These are phyloP conservation scores for Trichoderma arundinaceum DNA, from an alignment of 2,329 filamentous ascomycete genomes.

Conservation along the genomic window DNA sequence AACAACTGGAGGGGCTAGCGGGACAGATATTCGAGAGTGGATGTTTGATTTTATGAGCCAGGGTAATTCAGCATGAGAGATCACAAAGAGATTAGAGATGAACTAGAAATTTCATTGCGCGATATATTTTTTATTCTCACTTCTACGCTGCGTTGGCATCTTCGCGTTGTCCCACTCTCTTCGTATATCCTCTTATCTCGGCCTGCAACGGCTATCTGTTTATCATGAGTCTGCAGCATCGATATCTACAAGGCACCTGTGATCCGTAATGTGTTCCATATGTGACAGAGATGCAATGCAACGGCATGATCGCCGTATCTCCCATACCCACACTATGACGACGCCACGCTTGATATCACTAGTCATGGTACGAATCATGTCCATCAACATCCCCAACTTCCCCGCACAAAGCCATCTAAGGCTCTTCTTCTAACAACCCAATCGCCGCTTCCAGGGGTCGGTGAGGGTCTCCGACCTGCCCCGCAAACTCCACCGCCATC, in stretches of 20 bases:
- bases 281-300: constrained; percentile 7
- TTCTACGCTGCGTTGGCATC: too few relatives aligned
- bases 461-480: constrained; percentile 34
- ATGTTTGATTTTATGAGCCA: constrained; percentile 26
- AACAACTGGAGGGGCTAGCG: neutral
- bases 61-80: constrained; percentile 1
- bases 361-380: neutral
- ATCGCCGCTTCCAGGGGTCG: constrained; percentile 30
- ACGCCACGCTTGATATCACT: neutral
- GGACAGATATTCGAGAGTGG: constrained; percentile 24
- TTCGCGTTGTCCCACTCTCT: too few relatives aligned
- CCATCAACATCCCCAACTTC: constrained; percentile 8
- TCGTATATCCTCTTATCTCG: too few relatives aligned
- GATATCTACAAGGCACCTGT: too few relatives aligned
- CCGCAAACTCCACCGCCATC: constrained; percentile 12
- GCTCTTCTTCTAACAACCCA: neutral
- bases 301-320: constrained; percentile 15
- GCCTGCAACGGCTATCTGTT: too few relatives aligned
- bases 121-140: neutral
- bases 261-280: neutral
- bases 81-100: neutral
- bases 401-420: constrained; percentile 19
- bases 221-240: too few relatives aligned
- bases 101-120: neutral
- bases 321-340: constrained; percentile 1